Percentiles rank a stretch among this genome's conserved stretches.
phyloP scores from a whole-genome alignment of 1,284 basidiomycete species.

The Trametes sp. region DNA sequence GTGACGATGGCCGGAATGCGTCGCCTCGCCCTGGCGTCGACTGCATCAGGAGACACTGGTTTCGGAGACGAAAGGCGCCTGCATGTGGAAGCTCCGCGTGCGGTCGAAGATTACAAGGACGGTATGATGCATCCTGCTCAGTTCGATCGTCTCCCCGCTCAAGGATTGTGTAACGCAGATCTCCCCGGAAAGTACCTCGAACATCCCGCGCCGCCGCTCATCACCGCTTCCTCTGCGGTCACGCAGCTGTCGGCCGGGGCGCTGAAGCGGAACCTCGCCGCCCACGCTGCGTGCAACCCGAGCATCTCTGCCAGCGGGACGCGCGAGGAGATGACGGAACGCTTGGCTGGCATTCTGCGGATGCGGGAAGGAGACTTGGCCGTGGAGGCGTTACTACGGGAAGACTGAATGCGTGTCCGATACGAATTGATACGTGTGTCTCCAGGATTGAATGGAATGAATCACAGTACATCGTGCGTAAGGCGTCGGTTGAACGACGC shows the following conservation, averaged over 20 bases:
- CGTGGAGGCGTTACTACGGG: slow-evolving; percentile 55
- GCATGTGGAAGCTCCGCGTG: slow-evolving; percentile 59
- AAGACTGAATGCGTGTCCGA: not conserved
- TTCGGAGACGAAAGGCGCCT: slow-evolving; percentile 42
- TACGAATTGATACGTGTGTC: too few species aligned
- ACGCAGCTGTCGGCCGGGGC: slow-evolving; percentile 51
- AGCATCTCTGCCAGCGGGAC: slow-evolving; percentile 39
- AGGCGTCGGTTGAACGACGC: too few species aligned
- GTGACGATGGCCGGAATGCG: slow-evolving; percentile 66
- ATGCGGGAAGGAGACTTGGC: slow-evolving; percentile 55
- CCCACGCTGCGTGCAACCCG: slow-evolving; percentile 49
- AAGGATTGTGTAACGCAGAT: slow-evolving; percentile 37
- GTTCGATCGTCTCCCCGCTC: slow-evolving; percentile 32
- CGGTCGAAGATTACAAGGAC: slow-evolving; percentile 60
- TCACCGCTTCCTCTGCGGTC: slow-evolving; percentile 52
- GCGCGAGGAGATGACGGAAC: slow-evolving; percentile 40
- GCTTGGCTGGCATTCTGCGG: slow-evolving; percentile 46
- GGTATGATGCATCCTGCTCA: slow-evolving; percentile 45
- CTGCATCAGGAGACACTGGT: slow-evolving; percentile 32
- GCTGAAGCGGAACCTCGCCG: slow-evolving; percentile 62
- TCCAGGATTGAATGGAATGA: too few species aligned
- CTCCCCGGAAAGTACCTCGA: slow-evolving; percentile 51
- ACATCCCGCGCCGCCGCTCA: slow-evolving; percentile 55
- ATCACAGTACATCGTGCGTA: too few species aligned
- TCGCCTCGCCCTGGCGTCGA: slow-evolving; percentile 50